Base-by-base conservation (phyloP, 148 eudicot genomes). In the Diospyros kaki region DNA sequence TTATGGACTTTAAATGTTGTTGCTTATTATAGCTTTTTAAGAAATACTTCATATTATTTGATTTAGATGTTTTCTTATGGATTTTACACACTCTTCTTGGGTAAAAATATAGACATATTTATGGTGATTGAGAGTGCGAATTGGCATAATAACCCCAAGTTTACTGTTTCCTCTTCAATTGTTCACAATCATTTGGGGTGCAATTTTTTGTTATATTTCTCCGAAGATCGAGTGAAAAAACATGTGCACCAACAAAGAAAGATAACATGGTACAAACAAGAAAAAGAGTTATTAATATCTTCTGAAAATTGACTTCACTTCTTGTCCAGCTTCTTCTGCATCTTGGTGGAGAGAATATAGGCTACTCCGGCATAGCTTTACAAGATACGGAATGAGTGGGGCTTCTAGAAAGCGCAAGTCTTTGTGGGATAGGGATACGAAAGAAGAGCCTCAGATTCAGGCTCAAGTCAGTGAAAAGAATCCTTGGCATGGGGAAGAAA, bases 351-450 rank as follows among this genome's bases (percentile, higher is more conserved):
- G 75, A 61, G 39, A 43, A 28, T 73, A 56, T 66, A 44, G 75
- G 50, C 18, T 11, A 8, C 28, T 28, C 28, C 28, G 28, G 28
- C 17, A 70, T 43, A 17, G 9, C 65, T 78, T 56, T 51, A 43
- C 14, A 11, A 5, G 64, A 50, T 63, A 66, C 15, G 73, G 58
- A 6, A 78, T 78, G 81, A 66, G 76, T 59, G 73, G 43, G 66
- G 66, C 56, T 50, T 42, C 48, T 56, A 66, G 73, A 42, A 78
- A 67, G 50, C 76, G 73, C 14, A 78, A 69, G 73, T 78, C 81
- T 67, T n/a, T 59, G 39, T 66, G 76, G 81, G 81, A 78, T 73
- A 51, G 76, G 81, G 81, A 78, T 73, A 51, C 64, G 54, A 73
- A 58, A 66, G 81, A 73, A 66, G 81, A 73, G 41, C 51, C 39